Percentiles rank a stretch among this genome's conserved stretches.
phyloP scores from a whole-genome alignment of 768 basidiomycete species.

The Pisolithus orientalis region DNA sequence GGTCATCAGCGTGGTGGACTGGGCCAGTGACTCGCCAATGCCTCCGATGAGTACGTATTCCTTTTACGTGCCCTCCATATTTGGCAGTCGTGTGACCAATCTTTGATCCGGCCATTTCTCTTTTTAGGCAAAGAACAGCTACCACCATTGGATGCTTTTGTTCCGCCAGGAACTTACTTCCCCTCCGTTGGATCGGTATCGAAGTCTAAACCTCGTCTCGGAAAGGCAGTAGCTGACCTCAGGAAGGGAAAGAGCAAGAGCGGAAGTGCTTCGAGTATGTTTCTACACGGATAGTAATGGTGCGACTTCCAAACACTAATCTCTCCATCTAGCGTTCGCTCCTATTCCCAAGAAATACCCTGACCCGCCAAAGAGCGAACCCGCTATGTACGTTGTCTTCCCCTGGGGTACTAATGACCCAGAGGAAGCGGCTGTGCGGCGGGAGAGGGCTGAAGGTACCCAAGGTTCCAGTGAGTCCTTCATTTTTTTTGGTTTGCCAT shows the following conservation, averaged over 20 bases:
- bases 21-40: conserved; percentile 77
- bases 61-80: background rate
- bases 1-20: conserved; percentile 87
- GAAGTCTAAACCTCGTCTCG: conserved; percentile 7
- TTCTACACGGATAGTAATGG: too few relatives aligned
- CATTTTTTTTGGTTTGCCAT: background rate
- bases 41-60: conserved; percentile 3
- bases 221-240: conserved; percentile 6
- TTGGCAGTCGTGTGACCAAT: background rate
- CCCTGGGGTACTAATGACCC: conserved; percentile 87
- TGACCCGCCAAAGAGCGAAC: conserved; percentile 17
- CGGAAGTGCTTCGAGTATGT: too few relatives aligned
- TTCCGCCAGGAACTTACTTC: conserved; percentile 15
- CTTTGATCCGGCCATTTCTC: conserved; percentile 17
- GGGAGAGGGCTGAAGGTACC: conserved; percentile 11
- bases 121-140: conserved; percentile 20
- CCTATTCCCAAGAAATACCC: conserved; percentile 8
- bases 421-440: conserved; percentile 34
- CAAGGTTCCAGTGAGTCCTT: conserved; percentile 6
- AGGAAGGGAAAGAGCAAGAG: conserved; percentile 12
- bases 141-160: conserved; percentile 21
- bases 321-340: background rate
- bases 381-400: conserved; percentile 64
- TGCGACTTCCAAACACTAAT: background rate
- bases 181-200: conserved; percentile 5